Conservation (phyloP, 805 yeast genomes). For the Lachancea meyersii region DNA sequence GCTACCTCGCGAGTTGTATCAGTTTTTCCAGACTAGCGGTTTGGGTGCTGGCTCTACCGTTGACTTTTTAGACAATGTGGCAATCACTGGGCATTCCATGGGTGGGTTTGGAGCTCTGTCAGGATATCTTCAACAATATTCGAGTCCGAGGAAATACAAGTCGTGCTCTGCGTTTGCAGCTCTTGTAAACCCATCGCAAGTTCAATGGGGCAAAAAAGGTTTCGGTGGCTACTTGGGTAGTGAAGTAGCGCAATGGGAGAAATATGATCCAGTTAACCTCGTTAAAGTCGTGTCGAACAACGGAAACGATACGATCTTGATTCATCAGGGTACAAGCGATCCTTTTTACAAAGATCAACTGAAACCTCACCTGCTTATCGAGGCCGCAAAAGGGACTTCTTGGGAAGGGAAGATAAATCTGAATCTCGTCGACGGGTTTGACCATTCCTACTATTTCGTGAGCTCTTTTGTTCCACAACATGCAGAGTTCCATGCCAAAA, state of each 20-base stretch:
- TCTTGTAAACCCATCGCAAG: slow-evolving; percentile 66
- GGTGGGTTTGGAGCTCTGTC: slow-evolving; percentile 93
- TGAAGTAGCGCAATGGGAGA: slow-evolving; percentile 47
- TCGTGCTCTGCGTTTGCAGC: slow-evolving; percentile 91
- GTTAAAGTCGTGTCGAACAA: slow-evolving; percentile 42
- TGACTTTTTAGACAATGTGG: slow-evolving; percentile 52
- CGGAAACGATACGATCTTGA: slow-evolving; percentile 58
- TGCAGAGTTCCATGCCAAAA: slow-evolving; percentile 79
- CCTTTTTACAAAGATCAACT: slow-evolving; percentile 65
- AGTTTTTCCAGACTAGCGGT: slow-evolving; percentile 25
- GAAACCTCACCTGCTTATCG: slow-evolving; percentile 65
- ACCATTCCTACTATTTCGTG: slow-evolving; percentile 85
- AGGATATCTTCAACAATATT: slow-evolving; percentile 61
- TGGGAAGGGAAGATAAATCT: slow-evolving; percentile 58
- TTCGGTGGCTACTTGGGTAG: slow-evolving; percentile 72
- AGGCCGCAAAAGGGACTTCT: slow-evolving; percentile 47
- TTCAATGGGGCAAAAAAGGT: slow-evolving; percentile 86
- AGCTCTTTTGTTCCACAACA: slow-evolving; percentile 76
- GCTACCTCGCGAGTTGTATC: slow-evolving; percentile 48
- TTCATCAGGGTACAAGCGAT: slow-evolving; percentile 79
- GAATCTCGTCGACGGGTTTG: slow-evolving; percentile 71
- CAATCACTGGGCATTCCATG: slow-evolving; percentile 97
- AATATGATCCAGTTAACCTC: slow-evolving; percentile 81
- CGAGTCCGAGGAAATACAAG: slow-evolving; percentile 44
- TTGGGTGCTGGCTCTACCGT: slow-evolving; percentile 35